Evolutionary conservation across 768 basidiomycete genomes (phyloP), one percentile per base, ranked within the genome.

Genomic region (Pleurotus citrinopileatus): DNA sequence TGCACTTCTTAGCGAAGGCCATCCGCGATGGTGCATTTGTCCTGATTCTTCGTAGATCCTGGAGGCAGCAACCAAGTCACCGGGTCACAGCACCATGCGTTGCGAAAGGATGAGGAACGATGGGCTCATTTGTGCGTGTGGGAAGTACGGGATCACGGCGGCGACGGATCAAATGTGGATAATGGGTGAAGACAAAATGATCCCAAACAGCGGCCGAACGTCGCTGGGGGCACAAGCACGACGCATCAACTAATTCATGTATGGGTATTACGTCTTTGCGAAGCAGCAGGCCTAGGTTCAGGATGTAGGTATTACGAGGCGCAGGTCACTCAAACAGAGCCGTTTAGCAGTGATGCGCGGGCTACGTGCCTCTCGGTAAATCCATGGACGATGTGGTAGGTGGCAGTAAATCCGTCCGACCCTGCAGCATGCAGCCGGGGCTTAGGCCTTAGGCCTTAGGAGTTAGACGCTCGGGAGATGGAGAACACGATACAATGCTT

Each of bases 51-150:
- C 12, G 38, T 40, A 28, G 22, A 26, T 28, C 17, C 25, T 29
- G 26, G 45, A 47, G 45, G 45, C 23, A 28, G 48, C 34, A 51
- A 17, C 48, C 2, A 34, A 36, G 48, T 51, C 48, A 51, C 48
- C 37, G 48, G 48, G n/a, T 37, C 28, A 12, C 22, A 15, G 37
- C 12, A 23, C 48, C 48, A 51, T 51, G 34, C 23, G 48, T 25
- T 51, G 29, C 48, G 5, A 13, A 37, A 37, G n/a, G 8, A 37
- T 12, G 48, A 22, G 45, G 15, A 47, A 15, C 5, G 25, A 4
- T 32, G 29, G 13, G 29, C 29, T 32, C 7, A 32, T 19, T 40
- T n/a, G 38, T 7, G 10, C 15, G 17, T 20, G 28, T 17, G 15
- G 46, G 15, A 48, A 29, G 46, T 51, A 20, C n/a, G 34, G 37